Conservation (phyloP, 495 filamentous ascomycete species). For the Hyphodiscus hymeniophilus region DNA sequence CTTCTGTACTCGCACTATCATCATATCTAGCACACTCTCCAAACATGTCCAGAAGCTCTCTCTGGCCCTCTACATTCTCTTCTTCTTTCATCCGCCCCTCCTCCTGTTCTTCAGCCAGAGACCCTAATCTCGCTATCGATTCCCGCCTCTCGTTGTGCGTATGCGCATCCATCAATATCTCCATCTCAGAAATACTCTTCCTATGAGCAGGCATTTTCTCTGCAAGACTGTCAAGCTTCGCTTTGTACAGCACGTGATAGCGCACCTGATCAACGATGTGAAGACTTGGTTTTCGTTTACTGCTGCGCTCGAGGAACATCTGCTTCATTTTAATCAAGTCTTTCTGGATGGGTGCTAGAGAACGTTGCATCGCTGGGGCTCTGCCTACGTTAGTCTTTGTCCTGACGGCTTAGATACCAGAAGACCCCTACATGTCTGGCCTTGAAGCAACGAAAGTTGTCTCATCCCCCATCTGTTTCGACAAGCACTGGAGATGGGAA, state of each 20-base stretch:
- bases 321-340: conserved; percentile 1
- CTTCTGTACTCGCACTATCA: too few relatives aligned
- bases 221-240: neutral
- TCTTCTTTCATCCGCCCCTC: too few relatives aligned
- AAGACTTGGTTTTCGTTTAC: conserved; percentile 3
- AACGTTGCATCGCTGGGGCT: conserved; percentile 1
- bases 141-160: neutral
- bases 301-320: neutral
- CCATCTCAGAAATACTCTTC: conserved; percentile 3
- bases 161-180: neutral
- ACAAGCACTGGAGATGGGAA: neutral
- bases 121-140: neutral
- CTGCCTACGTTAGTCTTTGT: neutral
- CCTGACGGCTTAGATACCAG: too few relatives aligned
- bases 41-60: too few relatives aligned
- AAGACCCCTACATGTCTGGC: conserved; percentile 2
- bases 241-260: neutral
- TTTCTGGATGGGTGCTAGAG: conserved; percentile 1
- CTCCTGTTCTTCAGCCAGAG: too few relatives aligned
- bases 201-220: conserved; percentile 2
- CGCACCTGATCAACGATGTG: conserved; percentile 5
- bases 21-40: too few relatives aligned
- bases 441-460: neutral
- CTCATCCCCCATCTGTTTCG: conserved; percentile 3
- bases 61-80: too few relatives aligned